Conservation (phyloP, 257 asterid species). For the Catharanthus roseus region DNA sequence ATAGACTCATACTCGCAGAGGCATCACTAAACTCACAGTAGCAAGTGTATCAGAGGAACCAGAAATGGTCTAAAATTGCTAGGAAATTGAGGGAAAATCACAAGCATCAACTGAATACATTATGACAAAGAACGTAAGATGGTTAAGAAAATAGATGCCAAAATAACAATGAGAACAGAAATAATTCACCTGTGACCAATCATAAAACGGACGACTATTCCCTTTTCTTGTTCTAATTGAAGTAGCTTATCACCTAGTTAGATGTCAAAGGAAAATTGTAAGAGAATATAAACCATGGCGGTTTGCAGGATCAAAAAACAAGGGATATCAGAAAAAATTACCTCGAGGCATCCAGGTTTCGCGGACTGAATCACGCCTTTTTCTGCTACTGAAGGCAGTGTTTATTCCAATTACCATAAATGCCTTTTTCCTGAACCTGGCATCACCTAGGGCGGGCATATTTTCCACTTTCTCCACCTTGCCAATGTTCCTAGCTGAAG, state of each 20-base stretch:
- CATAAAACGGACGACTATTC: conserved; percentile 75
- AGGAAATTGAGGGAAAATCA: not conserved
- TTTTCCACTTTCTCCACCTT: conserved; percentile 27
- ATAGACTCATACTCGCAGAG: not conserved
- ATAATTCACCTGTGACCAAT: conserved; percentile 74
- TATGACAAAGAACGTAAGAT: not conserved
- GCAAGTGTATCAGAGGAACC: not conserved
- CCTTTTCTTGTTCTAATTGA: conserved; percentile 66
- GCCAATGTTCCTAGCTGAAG: conserved; percentile 32
- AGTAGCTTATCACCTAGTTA: conserved; percentile 48
- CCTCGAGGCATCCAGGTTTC: conserved; percentile 95
- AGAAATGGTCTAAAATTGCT: not conserved
- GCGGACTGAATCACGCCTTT: conserved; percentile 78
- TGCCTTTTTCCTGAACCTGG: conserved; percentile 28
- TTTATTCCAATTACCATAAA: conserved; percentile 73
- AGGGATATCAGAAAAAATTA: not conserved
- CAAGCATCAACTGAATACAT: not conserved
- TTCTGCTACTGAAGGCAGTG: conserved; percentile 80
- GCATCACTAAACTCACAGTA: not conserved
- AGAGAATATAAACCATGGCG: not conserved
- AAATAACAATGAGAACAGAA: not conserved
- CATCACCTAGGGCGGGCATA: conserved; percentile 12
- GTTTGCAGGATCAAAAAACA: not conserved
- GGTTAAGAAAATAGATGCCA: not conserved
- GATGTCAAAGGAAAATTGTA: not conserved